Evolutionary conservation across 371 early-diverging fungal species (phyloP).

Genomic region (Amoeboaphelidium protococcarum): DNA sequence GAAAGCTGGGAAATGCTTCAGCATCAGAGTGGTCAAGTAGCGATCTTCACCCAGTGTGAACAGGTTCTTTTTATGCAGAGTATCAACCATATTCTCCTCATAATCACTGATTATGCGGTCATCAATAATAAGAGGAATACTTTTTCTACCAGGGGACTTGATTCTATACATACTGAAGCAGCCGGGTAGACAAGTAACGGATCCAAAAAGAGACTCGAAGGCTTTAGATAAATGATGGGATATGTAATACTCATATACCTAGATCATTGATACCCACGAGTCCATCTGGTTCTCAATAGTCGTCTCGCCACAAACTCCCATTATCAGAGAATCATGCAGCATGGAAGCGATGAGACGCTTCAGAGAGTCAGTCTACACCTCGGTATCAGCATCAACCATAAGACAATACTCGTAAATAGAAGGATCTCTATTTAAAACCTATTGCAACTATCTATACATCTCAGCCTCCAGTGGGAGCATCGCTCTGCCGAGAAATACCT

Average conservation of each 20-base stretch:
- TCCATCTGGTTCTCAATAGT: conserved; percentile 36
- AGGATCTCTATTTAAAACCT: conserved; percentile 17
- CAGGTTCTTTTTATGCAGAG: conserved; percentile 90
- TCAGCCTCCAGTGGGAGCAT: conserved; percentile 85
- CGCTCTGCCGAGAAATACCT: conserved; percentile 58
- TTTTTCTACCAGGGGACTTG: background rate
- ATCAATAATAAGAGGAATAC: conserved; percentile 73
- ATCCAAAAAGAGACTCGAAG: conserved; percentile 58
- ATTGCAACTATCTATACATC: conserved; percentile 58
- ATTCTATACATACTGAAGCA: conserved; percentile 21
- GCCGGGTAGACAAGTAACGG: conserved; percentile 86
- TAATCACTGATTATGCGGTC: conserved; percentile 79
- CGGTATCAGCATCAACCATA: conserved; percentile 37
- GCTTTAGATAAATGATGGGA: conserved; percentile 82
- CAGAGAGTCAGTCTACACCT: conserved; percentile 32
- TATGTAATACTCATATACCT: conserved; percentile 84
- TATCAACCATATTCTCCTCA: conserved; percentile 79
- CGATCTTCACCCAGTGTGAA: conserved; percentile 34
- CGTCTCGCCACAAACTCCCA: conserved; percentile 19
- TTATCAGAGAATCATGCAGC: conserved; percentile 46
- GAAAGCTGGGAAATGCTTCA: conserved; percentile 93
- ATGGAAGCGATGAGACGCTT: conserved; percentile 41
- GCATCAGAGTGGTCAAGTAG: conserved; percentile 80
- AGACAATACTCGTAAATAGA: conserved; percentile 25
- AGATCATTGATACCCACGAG: conserved; percentile 31